Percentiles rank a stretch among this genome's conserved stretches.
These are phyloP conservation scores for Aspergillus ochraceoroseus DNA, from an alignment of 2,329 filamentous ascomycete species.

Conservation along the genomic window DNA sequence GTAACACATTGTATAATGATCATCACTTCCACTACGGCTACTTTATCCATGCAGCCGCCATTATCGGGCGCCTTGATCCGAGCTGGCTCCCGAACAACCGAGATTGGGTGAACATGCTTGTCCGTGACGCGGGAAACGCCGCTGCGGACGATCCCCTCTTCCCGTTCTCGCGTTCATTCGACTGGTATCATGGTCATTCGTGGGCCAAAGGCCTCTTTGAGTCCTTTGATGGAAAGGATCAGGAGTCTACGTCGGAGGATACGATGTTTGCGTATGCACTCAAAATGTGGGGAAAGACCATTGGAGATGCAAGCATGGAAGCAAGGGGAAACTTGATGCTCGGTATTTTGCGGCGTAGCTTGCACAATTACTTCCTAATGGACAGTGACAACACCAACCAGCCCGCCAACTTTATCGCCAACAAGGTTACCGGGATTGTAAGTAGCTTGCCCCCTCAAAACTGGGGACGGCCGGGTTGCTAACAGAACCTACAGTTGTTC, in stretches of 20 bases:
- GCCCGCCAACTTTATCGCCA: constrained; percentile 70
- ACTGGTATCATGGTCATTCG: constrained; percentile 92
- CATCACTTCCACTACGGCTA: constrained; percentile 70
- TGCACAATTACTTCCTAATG: constrained; percentile 81
- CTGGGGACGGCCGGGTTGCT: not conserved
- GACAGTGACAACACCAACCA: constrained; percentile 63
- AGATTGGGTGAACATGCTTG: constrained; percentile 74
- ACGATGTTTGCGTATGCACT: constrained; percentile 79
- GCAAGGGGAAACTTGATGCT: constrained; percentile 81
- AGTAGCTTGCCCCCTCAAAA: constrained; percentile 17
- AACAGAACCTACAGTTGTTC: constrained; percentile 57
- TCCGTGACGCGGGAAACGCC: constrained; percentile 79
- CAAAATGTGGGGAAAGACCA: constrained; percentile 87
- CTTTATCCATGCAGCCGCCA: constrained; percentile 78
- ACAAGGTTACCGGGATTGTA: constrained; percentile 62
- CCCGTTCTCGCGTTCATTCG: constrained; percentile 76
- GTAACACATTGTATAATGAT: constrained; percentile 71
- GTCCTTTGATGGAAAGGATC: constrained; percentile 52
- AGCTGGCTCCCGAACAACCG: constrained; percentile 68
- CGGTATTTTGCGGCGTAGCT: constrained; percentile 65
- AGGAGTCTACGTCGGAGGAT: constrained; percentile 86
- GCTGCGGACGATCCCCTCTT: constrained; percentile 66
- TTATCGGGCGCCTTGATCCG: constrained; percentile 74
- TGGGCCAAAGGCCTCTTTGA: constrained; percentile 67
- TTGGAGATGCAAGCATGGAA: constrained; percentile 72